phyloP scores from a whole-genome alignment of 305 asterid genomes.

The Petunia hybrid region DNA sequence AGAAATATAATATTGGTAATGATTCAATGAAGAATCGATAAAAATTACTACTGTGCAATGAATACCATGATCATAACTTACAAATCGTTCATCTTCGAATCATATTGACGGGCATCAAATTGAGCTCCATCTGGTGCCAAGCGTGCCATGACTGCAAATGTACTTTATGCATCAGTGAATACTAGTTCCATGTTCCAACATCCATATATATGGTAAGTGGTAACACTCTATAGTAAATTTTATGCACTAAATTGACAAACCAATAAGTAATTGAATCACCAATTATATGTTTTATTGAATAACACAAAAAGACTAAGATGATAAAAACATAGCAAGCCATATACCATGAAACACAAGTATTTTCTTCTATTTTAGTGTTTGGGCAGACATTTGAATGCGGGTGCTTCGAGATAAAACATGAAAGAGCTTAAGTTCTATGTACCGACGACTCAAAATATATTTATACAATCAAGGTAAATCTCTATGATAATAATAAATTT shows the following conservation, averaged over 20 bases:
- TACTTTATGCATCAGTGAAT: neutral
- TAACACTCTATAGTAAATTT: neutral
- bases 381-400: neutral
- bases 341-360: neutral
- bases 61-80: slow-evolving; percentile 10
- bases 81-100: slow-evolving; percentile 35
- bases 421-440: too few relatives aligned
- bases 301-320: neutral
- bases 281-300: neutral
- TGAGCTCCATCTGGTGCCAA: slow-evolving; percentile 35
- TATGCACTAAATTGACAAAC: neutral
- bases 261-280: neutral
- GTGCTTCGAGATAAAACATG: neutral
- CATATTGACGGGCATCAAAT: slow-evolving; percentile 33
- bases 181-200: neutral
- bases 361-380: neutral
- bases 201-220: neutral
- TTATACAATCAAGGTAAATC: too few relatives aligned
- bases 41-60: neutral
- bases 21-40: neutral
- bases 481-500: too few relatives aligned
- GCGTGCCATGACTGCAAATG: slow-evolving; percentile 32
- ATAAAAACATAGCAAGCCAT: neutral
- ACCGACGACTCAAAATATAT: too few relatives aligned
- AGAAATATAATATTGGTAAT: neutral